These are phyloP conservation scores for Agrostemma githago DNA, from an alignment of 148 eudicot species.

Conservation along the genomic window DNA sequence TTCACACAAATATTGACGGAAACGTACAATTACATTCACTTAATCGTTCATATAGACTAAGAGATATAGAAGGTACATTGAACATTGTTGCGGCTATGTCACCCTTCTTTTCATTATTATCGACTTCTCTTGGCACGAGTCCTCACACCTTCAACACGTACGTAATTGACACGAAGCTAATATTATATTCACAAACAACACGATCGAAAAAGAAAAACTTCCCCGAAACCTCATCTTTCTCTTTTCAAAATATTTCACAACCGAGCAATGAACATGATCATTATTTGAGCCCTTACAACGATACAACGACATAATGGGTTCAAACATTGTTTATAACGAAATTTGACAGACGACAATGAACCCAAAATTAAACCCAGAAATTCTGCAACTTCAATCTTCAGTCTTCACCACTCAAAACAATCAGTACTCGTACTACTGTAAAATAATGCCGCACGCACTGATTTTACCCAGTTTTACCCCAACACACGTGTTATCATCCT, in stretches of 20 bases:
- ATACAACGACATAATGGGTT: too few species aligned
- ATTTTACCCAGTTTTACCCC: not conserved
- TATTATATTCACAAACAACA: slow-evolving; percentile 1
- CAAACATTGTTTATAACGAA: not conserved
- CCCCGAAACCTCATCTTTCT: not conserved
- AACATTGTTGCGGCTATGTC: too few species aligned
- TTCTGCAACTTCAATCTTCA: not conserved
- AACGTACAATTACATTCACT: too few species aligned
- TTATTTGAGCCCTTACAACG: too few species aligned
- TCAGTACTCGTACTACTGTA: not conserved
- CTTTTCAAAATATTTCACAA: not conserved
- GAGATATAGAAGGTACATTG: too few species aligned
- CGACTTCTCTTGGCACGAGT: not conserved
- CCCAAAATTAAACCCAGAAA: not conserved
- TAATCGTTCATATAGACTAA: too few species aligned
- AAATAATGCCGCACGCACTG: slow-evolving; percentile 1
- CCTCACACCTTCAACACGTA: slow-evolving; percentile 14
- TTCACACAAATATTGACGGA: too few species aligned
- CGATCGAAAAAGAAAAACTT: not conserved
- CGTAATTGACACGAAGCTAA: not conserved
- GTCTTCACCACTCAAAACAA: not conserved
- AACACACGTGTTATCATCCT: slow-evolving; percentile 2
- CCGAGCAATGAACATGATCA: not conserved
- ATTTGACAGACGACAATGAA: not conserved
- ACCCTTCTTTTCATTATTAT: not conserved